Evolutionary conservation across 257 asterid species (phyloP), one percentile per base, ranked within the genome.

Genomic region (Echites panduratus): DNA sequence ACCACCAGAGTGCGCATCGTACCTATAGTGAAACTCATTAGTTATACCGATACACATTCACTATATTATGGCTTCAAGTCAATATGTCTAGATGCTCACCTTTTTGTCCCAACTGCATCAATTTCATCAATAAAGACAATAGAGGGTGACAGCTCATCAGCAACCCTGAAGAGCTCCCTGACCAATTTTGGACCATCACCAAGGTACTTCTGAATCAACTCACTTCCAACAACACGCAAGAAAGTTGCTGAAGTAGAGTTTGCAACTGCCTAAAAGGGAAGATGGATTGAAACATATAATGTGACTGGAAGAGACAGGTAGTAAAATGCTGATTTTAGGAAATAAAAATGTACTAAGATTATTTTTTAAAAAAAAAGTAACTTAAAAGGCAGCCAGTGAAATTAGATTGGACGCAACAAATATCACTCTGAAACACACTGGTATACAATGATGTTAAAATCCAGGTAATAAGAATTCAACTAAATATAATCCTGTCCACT

Each of bases 181-280:
- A 93, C 98, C 86, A 93, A 80, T 82, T 93, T 93, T 22, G 98
- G 97, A 43, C 98, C 96, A 80, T 93, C 98, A 76, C 98, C 98
- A 77, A 93, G 84, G 77, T 93, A 93, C 82, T 93, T 91, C 47
- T 93, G 97, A 70, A 93, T 91, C 73, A 93, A 79, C 74, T 93
- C 98, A 85, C 96, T 91, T 49, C 98, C 98, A 69, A 93, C 97
- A 78, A 93, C 98, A 72, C 97, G 96, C 77, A 93, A 81, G 87
- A 93, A 93, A 64, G 98, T 93, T 76, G 98, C 96, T 1, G 98
- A 91, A 56, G 98, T 93, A 58, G 98, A 93, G 77, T 93, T 93
- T 75, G 98, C 98, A 38, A 91, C 97, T 24, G 97, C 97, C 97
- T 93, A 86, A 78, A 79, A 45, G 13, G n/a, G 27, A 49, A 47